phyloP scores from a whole-genome alignment of 805 yeast species.

The Teunomyces aglyptinius region DNA sequence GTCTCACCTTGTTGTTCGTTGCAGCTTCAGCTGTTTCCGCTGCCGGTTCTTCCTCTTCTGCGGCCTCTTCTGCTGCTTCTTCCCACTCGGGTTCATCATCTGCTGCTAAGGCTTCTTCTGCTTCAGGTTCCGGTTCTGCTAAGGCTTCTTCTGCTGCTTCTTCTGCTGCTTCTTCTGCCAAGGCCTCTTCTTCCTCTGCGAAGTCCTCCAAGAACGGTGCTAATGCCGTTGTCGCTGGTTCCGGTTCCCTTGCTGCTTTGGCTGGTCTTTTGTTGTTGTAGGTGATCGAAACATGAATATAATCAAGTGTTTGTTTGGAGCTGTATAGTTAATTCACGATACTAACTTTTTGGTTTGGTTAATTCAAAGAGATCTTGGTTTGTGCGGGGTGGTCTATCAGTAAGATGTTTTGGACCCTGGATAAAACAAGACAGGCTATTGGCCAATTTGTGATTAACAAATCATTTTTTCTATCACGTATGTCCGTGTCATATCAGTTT shows the following conservation, averaged over 20 bases:
- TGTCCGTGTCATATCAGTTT: no score
- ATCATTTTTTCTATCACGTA: no score
- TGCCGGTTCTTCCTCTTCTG: constrained; percentile 9
- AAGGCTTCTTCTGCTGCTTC: constrained; percentile 18
- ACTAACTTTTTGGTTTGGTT: background rate
- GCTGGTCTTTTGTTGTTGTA: constrained; percentile 28
- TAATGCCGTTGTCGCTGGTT: constrained; percentile 13
- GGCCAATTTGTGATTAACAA: no score
- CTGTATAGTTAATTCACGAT: background rate
- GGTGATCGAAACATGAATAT: background rate
- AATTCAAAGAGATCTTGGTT: background rate
- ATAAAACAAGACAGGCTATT: no score
- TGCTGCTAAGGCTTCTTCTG: constrained; percentile 14
- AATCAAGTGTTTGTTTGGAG: background rate
- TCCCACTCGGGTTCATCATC: constrained; percentile 7
- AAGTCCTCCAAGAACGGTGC: constrained; percentile 10
- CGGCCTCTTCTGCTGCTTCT: constrained; percentile 7
- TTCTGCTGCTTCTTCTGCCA: constrained; percentile 14
- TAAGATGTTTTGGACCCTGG: no score
- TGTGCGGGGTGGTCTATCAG: no score
- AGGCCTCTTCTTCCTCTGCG: constrained; percentile 13
- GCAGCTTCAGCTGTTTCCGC: constrained; percentile 12
- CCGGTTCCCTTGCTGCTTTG: constrained; percentile 23
- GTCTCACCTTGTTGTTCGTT: constrained; percentile 6
- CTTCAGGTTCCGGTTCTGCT: constrained; percentile 14